Conservation (phyloP, 2,329 filamentous ascomycete genomes). For the Talaromyces pinophilus region DNA sequence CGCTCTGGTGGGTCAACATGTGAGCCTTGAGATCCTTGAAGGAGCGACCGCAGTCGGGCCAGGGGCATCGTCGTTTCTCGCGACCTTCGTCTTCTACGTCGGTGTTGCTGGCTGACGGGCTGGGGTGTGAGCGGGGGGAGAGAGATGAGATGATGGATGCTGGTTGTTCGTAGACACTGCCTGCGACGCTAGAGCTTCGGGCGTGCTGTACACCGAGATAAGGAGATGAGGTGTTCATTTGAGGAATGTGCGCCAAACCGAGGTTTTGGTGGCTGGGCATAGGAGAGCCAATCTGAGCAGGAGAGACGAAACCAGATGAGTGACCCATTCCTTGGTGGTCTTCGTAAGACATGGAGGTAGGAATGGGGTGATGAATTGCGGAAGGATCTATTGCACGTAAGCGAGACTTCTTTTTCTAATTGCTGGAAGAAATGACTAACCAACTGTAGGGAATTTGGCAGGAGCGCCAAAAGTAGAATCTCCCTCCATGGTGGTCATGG, state of each 20-base stretch:
- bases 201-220: constrained; percentile 54
- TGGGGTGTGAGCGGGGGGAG: constrained; percentile 63
- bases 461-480: constrained; percentile 44
- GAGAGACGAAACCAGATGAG: constrained; percentile 35
- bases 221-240: constrained; percentile 56
- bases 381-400: constrained; percentile 18
- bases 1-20: constrained; percentile 89
- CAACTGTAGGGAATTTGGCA: constrained; percentile 41
- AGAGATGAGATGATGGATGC: constrained; percentile 71
- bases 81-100: constrained; percentile 63
- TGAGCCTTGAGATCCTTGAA: constrained; percentile 94
- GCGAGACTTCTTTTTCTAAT: background rate
- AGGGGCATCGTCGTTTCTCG: constrained; percentile 71
- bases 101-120: constrained; percentile 60
- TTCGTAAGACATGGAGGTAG: constrained; percentile 39
- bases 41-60: constrained; percentile 78
- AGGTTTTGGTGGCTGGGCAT: constrained; percentile 32
- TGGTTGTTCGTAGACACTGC: constrained; percentile 51
- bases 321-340: constrained; percentile 33
- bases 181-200: background rate
- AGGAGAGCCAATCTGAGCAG: constrained; percentile 42
- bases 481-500: constrained; percentile 49
- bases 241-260: constrained; percentile 32
- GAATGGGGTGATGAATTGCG: constrained; percentile 28
- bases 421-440: constrained; percentile 1